Conservation (phyloP, 2,329 filamentous ascomycete genomes). For the Diaporthe nobilis region DNA sequence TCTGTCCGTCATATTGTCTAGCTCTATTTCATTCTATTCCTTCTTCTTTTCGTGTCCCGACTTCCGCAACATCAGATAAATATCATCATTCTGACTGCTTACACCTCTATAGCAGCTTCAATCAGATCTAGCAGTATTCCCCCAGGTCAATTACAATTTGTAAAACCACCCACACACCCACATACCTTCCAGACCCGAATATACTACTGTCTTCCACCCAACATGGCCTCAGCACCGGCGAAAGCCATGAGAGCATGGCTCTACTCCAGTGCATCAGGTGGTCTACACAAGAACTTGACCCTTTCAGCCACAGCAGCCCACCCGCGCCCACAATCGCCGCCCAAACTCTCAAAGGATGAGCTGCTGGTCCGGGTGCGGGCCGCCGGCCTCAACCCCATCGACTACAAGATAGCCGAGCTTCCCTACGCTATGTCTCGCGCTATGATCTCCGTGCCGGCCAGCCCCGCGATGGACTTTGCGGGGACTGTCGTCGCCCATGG, state of each 20-base stretch:
- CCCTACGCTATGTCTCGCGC: conserved; percentile 55
- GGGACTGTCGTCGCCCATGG: conserved; percentile 58
- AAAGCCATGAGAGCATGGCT: conserved; percentile 24
- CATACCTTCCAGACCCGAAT: not conserved
- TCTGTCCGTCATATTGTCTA: not conserved
- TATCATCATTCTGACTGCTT: not conserved
- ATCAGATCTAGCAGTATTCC: not conserved
- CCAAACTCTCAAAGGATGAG: not conserved
- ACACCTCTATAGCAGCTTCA: not conserved
- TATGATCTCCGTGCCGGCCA: conserved; percentile 57
- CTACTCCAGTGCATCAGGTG: conserved; percentile 13
- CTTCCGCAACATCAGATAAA: not conserved
- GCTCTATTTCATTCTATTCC: not conserved
- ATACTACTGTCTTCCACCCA: not conserved
- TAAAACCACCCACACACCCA: not conserved
- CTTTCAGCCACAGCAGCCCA: conserved; percentile 10
- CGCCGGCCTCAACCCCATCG: conserved; percentile 71
- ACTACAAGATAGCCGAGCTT: conserved; percentile 73
- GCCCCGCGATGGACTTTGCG: conserved; percentile 65
- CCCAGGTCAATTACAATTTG: not conserved
- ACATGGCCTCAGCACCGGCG: not conserved
- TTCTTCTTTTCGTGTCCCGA: not conserved
- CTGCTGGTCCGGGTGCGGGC: conserved; percentile 68
- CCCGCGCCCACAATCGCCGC: conserved; percentile 15
- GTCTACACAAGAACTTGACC: conserved; percentile 10